Percentiles rank a stretch among this genome's conserved stretches.
phyloP scores from a whole-genome alignment of 2,329 filamentous ascomycete species.

The Ceratocystis lukuohia region DNA sequence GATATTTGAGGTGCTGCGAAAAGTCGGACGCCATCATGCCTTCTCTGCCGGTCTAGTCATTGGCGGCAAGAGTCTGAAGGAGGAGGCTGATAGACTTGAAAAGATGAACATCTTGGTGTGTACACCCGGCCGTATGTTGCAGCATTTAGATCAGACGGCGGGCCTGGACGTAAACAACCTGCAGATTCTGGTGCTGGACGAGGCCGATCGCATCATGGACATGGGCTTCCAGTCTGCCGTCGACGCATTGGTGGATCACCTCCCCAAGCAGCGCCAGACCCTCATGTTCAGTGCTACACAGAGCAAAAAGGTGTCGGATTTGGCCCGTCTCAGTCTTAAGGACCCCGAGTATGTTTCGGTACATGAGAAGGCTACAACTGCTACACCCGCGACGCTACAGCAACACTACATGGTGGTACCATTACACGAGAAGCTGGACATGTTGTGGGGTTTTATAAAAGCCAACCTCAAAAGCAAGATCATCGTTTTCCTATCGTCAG shows the following conservation, averaged over 20 bases:
- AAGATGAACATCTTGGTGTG: constrained; percentile 97
- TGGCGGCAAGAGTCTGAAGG: constrained; percentile 78
- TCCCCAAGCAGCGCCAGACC: constrained; percentile 76
- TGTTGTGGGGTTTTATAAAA: constrained; percentile 82
- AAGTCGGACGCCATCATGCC: constrained; percentile 74
- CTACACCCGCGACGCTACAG: constrained; percentile 72
- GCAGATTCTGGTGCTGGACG: constrained; percentile 85
- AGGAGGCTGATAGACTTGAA: constrained; percentile 69
- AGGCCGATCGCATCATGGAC: constrained; percentile 92
- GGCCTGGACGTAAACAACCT: constrained; percentile 81
- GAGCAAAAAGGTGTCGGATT: constrained; percentile 82
- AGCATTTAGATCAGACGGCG: constrained; percentile 89
- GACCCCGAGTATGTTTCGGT: constrained; percentile 94
- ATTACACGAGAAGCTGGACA: constrained; percentile 78
- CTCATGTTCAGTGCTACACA: constrained; percentile 94
- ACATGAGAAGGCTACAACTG: constrained; percentile 64
- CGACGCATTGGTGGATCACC: constrained; percentile 83
- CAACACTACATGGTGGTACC: constrained; percentile 86
- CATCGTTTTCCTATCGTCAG: constrained; percentile 85
- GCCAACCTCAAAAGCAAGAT: constrained; percentile 88
- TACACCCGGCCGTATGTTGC: constrained; percentile 86
- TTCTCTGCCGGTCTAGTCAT: constrained; percentile 92
- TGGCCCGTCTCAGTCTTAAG: constrained; percentile 73
- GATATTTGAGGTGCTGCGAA: constrained; percentile 87
- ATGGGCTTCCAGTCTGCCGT: constrained; percentile 89